A percentile compares a stretch with the other conserved stretches of the same genome.
Conservation (phyloP, 2,329 filamentous ascomycete genomes). For the Celoporthe dispersa region DNA sequence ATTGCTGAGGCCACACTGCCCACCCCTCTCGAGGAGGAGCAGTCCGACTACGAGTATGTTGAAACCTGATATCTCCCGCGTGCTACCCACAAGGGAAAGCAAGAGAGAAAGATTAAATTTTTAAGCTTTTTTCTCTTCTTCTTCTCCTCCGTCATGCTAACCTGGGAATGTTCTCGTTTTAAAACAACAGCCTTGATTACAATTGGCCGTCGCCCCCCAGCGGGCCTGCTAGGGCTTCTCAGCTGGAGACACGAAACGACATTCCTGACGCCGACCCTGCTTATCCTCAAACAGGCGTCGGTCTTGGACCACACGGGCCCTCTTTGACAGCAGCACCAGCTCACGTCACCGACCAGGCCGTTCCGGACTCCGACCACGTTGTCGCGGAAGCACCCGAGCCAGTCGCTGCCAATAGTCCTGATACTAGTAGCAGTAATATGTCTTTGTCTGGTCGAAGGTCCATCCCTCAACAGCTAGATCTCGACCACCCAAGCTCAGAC, state of each 20-base stretch:
- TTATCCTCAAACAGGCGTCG: constrained; percentile 45
- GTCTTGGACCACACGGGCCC: constrained; percentile 43
- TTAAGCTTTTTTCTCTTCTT: not conserved
- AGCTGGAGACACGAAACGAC: constrained; percentile 41
- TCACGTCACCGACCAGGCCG: constrained; percentile 45
- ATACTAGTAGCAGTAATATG: constrained; percentile 45
- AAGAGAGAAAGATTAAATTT: not conserved
- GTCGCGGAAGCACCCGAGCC: constrained; percentile 34
- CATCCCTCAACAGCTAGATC: constrained; percentile 57
- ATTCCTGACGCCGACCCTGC: constrained; percentile 48
- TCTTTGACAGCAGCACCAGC: constrained; percentile 50
- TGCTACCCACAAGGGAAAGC: not conserved
- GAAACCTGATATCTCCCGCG: not conserved
- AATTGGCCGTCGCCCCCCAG: constrained; percentile 30
- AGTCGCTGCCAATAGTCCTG: constrained; percentile 41
- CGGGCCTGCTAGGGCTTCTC: constrained; percentile 32
- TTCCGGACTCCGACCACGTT: constrained; percentile 33
- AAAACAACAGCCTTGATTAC: constrained; percentile 26
- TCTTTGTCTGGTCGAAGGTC: constrained; percentile 56
- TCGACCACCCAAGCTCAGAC: constrained; percentile 47
- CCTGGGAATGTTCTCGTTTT: constrained; percentile 25
- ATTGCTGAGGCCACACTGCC: constrained; percentile 27
- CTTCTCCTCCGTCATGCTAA: constrained; percentile 32
- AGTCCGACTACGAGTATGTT: constrained; percentile 28
- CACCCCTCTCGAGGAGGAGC: constrained; percentile 14